Evolutionary conservation across 768 basidiomycete genomes (phyloP).

Genomic region (Agrocybe chaxingu): DNA sequence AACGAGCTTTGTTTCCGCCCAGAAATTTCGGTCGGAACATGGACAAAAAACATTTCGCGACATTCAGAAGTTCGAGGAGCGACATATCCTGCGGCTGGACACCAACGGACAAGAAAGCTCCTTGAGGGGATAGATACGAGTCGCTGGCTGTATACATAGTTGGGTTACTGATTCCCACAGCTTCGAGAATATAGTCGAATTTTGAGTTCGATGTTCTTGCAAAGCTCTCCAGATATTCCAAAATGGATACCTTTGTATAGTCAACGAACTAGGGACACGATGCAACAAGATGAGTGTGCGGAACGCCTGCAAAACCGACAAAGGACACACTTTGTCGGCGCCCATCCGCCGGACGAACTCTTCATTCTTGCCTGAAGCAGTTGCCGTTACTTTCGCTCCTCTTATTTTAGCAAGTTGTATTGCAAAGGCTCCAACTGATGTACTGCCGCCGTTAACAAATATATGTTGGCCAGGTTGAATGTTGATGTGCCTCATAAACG

Average conservation of each 20-base stretch:
- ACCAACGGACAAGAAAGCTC: conserved; percentile 50
- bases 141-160: conserved; percentile 45
- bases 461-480: conserved; percentile 54
- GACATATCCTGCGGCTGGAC: conserved; percentile 34
- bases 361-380: conserved; percentile 59
- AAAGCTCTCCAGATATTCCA: conserved; percentile 34
- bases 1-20: conserved; percentile 46
- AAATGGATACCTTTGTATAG: conserved; percentile 51
- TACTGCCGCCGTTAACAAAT: conserved; percentile 70
- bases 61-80: conserved; percentile 26
- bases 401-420: conserved; percentile 70
- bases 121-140: conserved; percentile 51
- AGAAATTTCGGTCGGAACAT: conserved; percentile 41
- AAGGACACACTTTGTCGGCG: conserved; percentile 54
- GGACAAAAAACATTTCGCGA: conserved; percentile 28
- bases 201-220: conserved; percentile 40
- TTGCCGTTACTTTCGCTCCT: conserved; percentile 56
- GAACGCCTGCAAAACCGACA: no score
- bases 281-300: no score
- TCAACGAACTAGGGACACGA: conserved; percentile 44
- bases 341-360: conserved; percentile 55
- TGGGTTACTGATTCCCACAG: conserved; percentile 45
- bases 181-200: conserved; percentile 59
- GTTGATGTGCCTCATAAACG: conserved; percentile 40
- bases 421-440: conserved; percentile 64